Evolutionary conservation across 352 stramenopile genomes (phyloP).

Genomic region (Pythium utonaiense): DNA sequence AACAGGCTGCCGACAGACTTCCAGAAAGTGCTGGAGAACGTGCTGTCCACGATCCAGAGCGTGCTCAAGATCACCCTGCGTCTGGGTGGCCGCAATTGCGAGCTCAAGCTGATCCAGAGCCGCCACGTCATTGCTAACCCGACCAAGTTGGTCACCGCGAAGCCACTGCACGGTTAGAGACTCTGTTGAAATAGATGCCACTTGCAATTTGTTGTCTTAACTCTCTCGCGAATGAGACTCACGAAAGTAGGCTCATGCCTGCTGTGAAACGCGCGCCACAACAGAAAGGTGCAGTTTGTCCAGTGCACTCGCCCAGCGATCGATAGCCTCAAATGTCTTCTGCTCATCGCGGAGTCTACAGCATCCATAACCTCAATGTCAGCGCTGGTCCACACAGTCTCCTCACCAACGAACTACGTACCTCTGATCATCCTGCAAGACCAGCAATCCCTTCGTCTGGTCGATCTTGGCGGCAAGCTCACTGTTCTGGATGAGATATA

Average conservation of each 20-base stretch:
- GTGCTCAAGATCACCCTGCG: slow-evolving; percentile 65
- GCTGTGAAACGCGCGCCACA: slow-evolving; percentile 29
- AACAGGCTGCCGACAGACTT: slow-evolving; percentile 59
- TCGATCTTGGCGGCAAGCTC: slow-evolving; percentile 90
- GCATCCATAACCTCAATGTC: slow-evolving; percentile 6
- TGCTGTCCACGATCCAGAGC: slow-evolving; percentile 79
- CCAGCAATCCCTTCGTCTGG: slow-evolving; percentile 63
- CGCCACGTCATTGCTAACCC: slow-evolving; percentile 66
- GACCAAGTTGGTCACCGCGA: slow-evolving; percentile 43
- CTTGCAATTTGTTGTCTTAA: neutral
- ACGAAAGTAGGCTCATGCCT: neutral
- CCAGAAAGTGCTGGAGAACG: slow-evolving; percentile 63
- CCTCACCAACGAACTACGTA: too few species aligned
- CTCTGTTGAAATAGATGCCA: slow-evolving; percentile 11
- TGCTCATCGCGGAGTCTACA: slow-evolving; percentile 45
- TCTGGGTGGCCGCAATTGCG: slow-evolving; percentile 61
- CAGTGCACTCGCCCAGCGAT: slow-evolving; percentile 56
- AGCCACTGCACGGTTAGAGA: slow-evolving; percentile 21
- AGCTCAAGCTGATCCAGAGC: slow-evolving; percentile 84
- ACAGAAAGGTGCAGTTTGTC: slow-evolving; percentile 48
- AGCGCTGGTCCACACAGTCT: too few species aligned
- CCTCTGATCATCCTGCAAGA: slow-evolving; percentile 52
- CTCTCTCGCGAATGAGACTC: neutral
- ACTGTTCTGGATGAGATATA: slow-evolving; percentile 90
- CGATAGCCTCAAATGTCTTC: slow-evolving; percentile 71